Evolutionary conservation across 2,329 filamentous ascomycete species (phyloP), one percentile per base, ranked within the genome.

Genomic region (Fusarium sp.): DNA sequence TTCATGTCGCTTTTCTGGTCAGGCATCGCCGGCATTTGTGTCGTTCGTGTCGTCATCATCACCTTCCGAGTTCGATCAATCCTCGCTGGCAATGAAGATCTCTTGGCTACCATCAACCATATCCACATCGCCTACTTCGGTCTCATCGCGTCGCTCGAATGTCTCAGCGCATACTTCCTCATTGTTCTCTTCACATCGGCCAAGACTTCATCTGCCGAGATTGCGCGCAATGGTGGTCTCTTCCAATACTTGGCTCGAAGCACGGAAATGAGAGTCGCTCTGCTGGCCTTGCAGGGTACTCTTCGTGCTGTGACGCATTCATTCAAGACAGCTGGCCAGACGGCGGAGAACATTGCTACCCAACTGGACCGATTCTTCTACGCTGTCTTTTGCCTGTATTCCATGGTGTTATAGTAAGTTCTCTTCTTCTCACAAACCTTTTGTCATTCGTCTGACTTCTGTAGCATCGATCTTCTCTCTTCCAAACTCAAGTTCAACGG

Each of bases 1-100:
- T 89, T 89, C 66, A 82, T 85, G 57, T 78, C 80, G 3, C 84
- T 91, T 10, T 87, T 91, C 73, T 91, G 89, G 67, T 86, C 86
- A 3, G 88, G 90, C 59, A 80, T 91, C 28, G 81, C 84, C 2
- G 81, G 89, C 19, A 87, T 90, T 46, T 77, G 81, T 11, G 78
- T 85, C 2, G 85, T 90, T 46, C 86, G 88, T 58, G 75, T 85
- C n/a, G 64, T 73, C 30, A 84, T 85, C 57, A 74, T 80, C 38
- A 62, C 76, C 13, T 78, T 76, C 16, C 79, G 83, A n/a, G 73
- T 80, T 1, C 70, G 68, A 11, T 77, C 76, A 37, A 80, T 83
- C 16, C 46, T 81, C 21, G 66, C 73, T 18, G 73, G 62, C 6
- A 69, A 74, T 35, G 49, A 71, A 4, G 64, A 62, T 5, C 64